Base-by-base conservation (phyloP, 176 grass and related monocot species). In the Oryza meridionalis region DNA sequence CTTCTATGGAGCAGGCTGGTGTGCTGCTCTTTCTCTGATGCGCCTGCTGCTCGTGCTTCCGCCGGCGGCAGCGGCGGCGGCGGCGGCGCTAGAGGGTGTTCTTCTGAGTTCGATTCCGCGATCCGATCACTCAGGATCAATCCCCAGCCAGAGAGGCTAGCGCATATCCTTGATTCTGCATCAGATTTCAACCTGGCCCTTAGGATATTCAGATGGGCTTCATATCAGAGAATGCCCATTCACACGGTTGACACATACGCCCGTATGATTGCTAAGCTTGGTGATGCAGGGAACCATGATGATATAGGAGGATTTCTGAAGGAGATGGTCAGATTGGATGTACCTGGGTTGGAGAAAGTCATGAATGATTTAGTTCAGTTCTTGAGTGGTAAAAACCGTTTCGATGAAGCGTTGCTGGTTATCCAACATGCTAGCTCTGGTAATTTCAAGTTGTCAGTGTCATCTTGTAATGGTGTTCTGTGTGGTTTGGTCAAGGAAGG, bases 151-250 rank as follows among this genome's bases (percentile, higher is more conserved):
- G 83, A 69, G 46, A 87, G 46, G 62, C 47, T 92, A n/a, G 58
- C 78, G n/a, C 35, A 27, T 76, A 1, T 87, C 45, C 63, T 92
- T 8, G 77, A 89, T 73, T 89, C 90, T 17, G 84, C 81, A 4
- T 73, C 76, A 0, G 77, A 87, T 81, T 86, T 79, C 58, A 89
- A 53, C 58, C 25, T 86, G 51, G 76, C 91, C 13, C 72, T 92
- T 53, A 84, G 73, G 50, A 81, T 89, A 26, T 90, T 93, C 77
- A 87, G 64, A 78, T 87, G 91, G 91, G 88, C 81, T 47, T 89
- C 80, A 1, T 22, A 14, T 51, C 90, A 89, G 26, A 92, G 73
- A 44, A 49, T 25, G 11, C 73, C 50, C 9, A 16, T 65, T 17
- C 82, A 82, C 2, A 93, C 84, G 0, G 85, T 80, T 33, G 81